A percentile compares a stretch with the other conserved stretches of the same genome.
Conservation (phyloP, 1,284 basidiomycete genomes). For the Trichosporon ovoides region DNA sequence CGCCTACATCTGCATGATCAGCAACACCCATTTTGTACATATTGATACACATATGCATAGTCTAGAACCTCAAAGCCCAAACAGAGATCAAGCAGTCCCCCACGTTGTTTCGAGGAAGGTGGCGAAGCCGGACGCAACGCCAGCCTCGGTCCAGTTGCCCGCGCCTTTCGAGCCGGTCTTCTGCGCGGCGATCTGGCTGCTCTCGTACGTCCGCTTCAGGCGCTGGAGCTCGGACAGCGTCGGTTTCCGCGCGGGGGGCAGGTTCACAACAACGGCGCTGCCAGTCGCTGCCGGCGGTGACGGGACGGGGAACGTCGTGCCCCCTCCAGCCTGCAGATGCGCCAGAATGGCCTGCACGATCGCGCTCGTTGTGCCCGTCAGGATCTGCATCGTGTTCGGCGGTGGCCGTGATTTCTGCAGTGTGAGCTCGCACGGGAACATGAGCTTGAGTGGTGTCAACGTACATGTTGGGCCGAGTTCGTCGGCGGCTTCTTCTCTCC, state of each 20-base stretch:
- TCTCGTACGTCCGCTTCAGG: slow-evolving; percentile 80
- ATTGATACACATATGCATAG: slow-evolving; percentile 4
- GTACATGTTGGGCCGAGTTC: slow-evolving; percentile 71
- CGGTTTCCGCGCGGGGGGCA: slow-evolving; percentile 62
- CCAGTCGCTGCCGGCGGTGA: slow-evolving; percentile 52
- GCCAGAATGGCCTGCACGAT: slow-evolving; percentile 66
- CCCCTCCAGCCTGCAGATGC: slow-evolving; percentile 52
- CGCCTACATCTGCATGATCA: background rate
- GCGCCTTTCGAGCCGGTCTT: slow-evolving; percentile 74
- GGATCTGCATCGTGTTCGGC: slow-evolving; percentile 68
- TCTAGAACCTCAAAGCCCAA: background rate
- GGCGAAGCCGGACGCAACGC: slow-evolving; percentile 68
- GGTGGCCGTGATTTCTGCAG: slow-evolving; percentile 67
- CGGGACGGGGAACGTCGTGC: slow-evolving; percentile 55
- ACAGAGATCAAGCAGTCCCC: slow-evolving; percentile 28
- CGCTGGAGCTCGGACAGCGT: slow-evolving; percentile 80
- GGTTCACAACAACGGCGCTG: slow-evolving; percentile 44
- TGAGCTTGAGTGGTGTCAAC: slow-evolving; percentile 33
- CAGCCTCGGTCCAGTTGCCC: slow-evolving; percentile 70
- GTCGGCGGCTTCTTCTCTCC: slow-evolving; percentile 78
- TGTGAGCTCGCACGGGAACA: background rate
- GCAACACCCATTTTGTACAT: background rate
- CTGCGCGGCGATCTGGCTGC: slow-evolving; percentile 78
- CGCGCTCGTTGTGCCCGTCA: slow-evolving; percentile 65
- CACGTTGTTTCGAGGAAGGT: slow-evolving; percentile 65